Base-by-base conservation (phyloP, 257 asterid species). In the Nicotiana noctiflora region DNA sequence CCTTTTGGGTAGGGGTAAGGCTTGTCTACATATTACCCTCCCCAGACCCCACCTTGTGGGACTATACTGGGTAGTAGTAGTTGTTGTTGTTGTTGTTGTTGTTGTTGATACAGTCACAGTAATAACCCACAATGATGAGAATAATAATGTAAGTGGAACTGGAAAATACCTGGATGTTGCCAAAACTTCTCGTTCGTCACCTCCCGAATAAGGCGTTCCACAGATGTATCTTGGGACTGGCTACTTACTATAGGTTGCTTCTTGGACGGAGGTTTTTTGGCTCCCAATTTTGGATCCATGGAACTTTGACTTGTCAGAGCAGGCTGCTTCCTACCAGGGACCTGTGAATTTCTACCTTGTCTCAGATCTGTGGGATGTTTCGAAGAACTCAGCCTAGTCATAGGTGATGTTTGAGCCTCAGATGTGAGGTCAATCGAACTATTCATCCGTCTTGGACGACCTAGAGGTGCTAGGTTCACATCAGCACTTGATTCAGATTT, bases 121-220 rank as follows among this genome's bases (percentile, higher is more conserved):
- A 74, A 74, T 23, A 74, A 74, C 34, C 19, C 61, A 74, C 61
- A 74, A 25, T 49, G 79, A 74, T 3, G 79, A 74, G 23, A 74
- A 74, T 74, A 49, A 25, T 49, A 49, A 74, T 29, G 5, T 9
- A 29, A 46, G 59, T 4, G 80, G 23, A 70, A 79, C 56, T 44
- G 60, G 52, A 61, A 9, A 32, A 62, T 94, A 94, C 99, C 98
- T 93, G 99, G 97, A 86, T 89, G 93, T 79, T 88, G 93, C 99
- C 99, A 96, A 84, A 96, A 91, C 82, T 90, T 94, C 81, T 94
- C 98, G 85, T 89, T 94, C 70, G 99, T 96, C 89, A 96, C 99
- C 90, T 96, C 99, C 6, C 98, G 98, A 79, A 91, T 79, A 80
- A 96, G 96, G 37, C 99, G 98, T 83, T 96, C 99, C 80, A 96